phyloP scores from a whole-genome alignment of 1,284 basidiomycete species.

The Trametes polyzona region DNA sequence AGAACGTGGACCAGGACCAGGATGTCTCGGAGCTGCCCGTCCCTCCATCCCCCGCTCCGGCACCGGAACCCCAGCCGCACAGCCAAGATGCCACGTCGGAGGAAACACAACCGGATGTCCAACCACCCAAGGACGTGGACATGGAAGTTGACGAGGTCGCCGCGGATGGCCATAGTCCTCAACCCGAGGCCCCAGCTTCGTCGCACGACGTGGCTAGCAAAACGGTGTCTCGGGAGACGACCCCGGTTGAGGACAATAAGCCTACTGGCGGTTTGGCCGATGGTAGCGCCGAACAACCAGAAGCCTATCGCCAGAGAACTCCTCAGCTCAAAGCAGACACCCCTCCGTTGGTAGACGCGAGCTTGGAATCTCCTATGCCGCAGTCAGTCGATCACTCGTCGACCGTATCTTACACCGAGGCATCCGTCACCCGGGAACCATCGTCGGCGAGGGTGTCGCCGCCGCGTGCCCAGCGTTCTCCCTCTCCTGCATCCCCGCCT shows the following conservation, averaged over 20 bases:
- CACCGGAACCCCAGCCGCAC: constrained; percentile 22
- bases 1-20: not conserved
- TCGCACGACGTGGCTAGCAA: not conserved
- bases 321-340: too few relatives aligned
- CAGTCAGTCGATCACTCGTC: constrained; percentile 10
- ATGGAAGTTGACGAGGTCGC: constrained; percentile 28
- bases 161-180: not conserved
- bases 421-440: constrained; percentile 7
- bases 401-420: constrained; percentile 1
- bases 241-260: not conserved
- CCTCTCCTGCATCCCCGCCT: not conserved
- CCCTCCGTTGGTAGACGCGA: not conserved
- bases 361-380: constrained; percentile 8
- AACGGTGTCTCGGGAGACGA: constrained; percentile 7
- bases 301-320: too few relatives aligned
- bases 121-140: constrained; percentile 5
- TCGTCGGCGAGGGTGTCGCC: constrained; percentile 10
- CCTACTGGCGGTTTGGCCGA: not conserved
- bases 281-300: not conserved
- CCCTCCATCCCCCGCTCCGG: constrained; percentile 28
- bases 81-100: not conserved
- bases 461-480: constrained; percentile 12
- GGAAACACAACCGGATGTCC: not conserved
- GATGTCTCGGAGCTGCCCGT: constrained; percentile 28
- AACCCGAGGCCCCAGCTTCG: not conserved